Percentiles rank a stretch among this genome's conserved stretches.
These are phyloP conservation scores for Phyllosticta citribraziliensis DNA, from an alignment of 2,329 filamentous ascomycete genomes.

Conservation along the genomic window DNA sequence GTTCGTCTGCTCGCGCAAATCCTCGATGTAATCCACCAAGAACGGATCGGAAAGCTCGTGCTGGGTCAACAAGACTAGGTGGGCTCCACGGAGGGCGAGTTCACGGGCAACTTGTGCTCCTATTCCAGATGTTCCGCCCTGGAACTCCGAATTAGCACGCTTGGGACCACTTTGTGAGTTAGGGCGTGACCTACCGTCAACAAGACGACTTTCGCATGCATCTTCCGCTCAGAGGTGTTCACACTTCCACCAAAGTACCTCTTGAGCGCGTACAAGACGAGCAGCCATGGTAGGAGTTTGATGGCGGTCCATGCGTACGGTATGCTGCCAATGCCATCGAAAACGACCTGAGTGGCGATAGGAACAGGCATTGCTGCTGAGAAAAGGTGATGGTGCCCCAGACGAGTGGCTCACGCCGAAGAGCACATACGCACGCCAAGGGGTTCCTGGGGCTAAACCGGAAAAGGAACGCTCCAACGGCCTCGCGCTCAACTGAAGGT, in stretches of 20 bases:
- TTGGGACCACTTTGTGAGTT: background rate
- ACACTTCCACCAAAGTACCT: slow-evolving; percentile 64
- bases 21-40: slow-evolving; percentile 84
- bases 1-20: slow-evolving; percentile 63
- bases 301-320: slow-evolving; percentile 45
- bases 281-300: slow-evolving; percentile 43
- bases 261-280: slow-evolving; percentile 53
- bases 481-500: too few species aligned
- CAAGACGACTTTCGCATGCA: slow-evolving; percentile 91
- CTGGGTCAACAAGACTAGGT: slow-evolving; percentile 82
- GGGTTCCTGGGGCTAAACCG: background rate
- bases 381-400: background rate
- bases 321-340: slow-evolving; percentile 45
- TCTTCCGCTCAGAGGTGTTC: slow-evolving; percentile 67
- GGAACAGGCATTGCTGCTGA: slow-evolving; percentile 49
- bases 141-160: slow-evolving; percentile 13
- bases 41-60: slow-evolving; percentile 75
- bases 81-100: slow-evolving; percentile 73
- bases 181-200: slow-evolving; percentile 56
- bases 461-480: background rate
- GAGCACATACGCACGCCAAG: background rate
- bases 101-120: slow-evolving; percentile 66
- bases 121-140: slow-evolving; percentile 87
- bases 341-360: slow-evolving; percentile 44
- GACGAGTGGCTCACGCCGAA: background rate